Conservation (phyloP, 202 grass and related monocot genomes). For the Elaeis oleifera region DNA sequence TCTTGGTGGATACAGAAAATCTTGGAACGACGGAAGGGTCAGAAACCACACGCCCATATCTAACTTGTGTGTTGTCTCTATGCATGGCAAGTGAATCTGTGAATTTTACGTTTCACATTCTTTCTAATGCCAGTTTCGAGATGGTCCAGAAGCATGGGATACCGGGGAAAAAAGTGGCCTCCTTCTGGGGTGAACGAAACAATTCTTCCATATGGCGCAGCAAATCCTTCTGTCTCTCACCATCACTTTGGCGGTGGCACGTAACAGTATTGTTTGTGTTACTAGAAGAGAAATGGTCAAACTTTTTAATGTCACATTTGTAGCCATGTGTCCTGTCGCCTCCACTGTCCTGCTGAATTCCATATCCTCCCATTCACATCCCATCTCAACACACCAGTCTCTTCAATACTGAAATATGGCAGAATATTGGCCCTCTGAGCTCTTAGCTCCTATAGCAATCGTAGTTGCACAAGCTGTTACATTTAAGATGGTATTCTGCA, state of each 20-base stretch:
- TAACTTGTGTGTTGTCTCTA: too few relatives aligned
- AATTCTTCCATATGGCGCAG: background rate
- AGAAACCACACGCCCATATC: too few relatives aligned
- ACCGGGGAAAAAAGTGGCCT: background rate
- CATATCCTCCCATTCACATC: conserved; percentile 13
- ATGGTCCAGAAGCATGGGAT: too few relatives aligned
- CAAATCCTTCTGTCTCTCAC: background rate
- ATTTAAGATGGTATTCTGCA: conserved; percentile 7
- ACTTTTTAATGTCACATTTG: conserved; percentile 1
- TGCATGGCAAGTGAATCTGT: too few relatives aligned
- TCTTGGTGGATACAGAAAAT: too few relatives aligned
- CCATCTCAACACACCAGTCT: background rate
- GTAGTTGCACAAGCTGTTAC: conserved; percentile 1
- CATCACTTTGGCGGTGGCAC: background rate
- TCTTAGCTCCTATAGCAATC: background rate
- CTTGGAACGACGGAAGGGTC: too few relatives aligned
- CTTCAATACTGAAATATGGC: background rate
- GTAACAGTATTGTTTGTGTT: background rate
- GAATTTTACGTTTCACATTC: too few relatives aligned
- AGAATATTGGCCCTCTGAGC: background rate
- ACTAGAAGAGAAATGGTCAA: conserved; percentile 23
- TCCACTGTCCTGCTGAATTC: conserved; percentile 14
- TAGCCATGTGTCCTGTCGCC: conserved; percentile 5
- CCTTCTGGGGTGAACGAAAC: background rate
- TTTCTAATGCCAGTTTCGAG: too few relatives aligned